Percentiles rank a stretch among this genome's conserved stretches.
These are phyloP conservation scores for Saturnispora sekii DNA, from an alignment of 805 yeast species.

Conservation along the genomic window DNA sequence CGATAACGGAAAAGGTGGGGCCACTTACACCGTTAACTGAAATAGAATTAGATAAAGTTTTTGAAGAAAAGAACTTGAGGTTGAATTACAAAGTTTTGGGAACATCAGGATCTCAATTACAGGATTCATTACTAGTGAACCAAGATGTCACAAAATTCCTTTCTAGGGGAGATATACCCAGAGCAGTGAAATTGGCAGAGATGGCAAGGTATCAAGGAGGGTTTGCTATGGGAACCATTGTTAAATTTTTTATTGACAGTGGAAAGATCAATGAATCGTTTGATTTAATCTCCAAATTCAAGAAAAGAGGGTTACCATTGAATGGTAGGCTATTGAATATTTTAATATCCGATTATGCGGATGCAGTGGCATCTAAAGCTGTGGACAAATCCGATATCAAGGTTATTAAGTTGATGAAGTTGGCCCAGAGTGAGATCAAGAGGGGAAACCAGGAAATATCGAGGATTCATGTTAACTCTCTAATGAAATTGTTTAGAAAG, in stretches of 20 bases:
- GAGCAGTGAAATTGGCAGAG: conserved; percentile 33
- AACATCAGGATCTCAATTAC: conserved; percentile 43
- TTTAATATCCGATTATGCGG: conserved; percentile 36
- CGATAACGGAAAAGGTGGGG: conserved; percentile 17
- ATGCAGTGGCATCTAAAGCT: conserved; percentile 6
- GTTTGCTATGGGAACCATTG: conserved; percentile 55
- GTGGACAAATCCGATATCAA: conserved; percentile 19
- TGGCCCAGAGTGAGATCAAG: conserved; percentile 25
- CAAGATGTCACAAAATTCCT: conserved; percentile 45
- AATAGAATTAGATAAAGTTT: conserved; percentile 20
- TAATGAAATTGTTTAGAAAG: conserved; percentile 34
- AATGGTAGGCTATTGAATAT: conserved; percentile 41
- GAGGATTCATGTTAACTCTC: conserved; percentile 37
- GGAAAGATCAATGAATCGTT: conserved; percentile 40
- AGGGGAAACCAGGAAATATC: conserved; percentile 24
- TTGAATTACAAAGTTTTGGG: conserved; percentile 50
- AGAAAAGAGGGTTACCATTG: conserved; percentile 49
- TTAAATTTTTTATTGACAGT: conserved; percentile 37
- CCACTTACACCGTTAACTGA: conserved; percentile 20
- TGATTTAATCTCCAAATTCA: conserved; percentile 42
- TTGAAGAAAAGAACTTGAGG: conserved; percentile 28
- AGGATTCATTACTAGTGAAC: conserved; percentile 49
- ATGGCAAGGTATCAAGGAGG: conserved; percentile 33
- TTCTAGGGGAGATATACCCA: conserved; percentile 35
- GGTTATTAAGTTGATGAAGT: conserved; percentile 26